Evolutionary conservation across 306 rosid species (phyloP).

Genomic region (Castanopsis chinensis): DNA sequence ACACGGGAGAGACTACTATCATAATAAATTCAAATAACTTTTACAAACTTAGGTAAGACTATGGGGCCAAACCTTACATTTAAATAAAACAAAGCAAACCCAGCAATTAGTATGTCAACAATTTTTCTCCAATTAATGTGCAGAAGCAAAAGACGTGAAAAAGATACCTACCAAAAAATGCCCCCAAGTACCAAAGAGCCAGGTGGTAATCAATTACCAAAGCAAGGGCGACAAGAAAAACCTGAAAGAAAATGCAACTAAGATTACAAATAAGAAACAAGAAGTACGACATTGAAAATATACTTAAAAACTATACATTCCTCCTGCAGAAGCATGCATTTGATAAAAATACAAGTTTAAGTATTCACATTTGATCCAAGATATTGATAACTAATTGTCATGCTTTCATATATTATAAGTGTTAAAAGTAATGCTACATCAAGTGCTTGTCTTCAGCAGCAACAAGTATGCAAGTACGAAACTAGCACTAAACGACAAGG

Average conservation of each 20-base stretch:
- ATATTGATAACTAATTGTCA: not conserved
- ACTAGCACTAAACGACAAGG: too few species aligned
- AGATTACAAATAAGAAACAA: conserved; percentile 11
- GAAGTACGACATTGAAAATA: conserved; percentile 4
- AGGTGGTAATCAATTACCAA: conserved; percentile 70
- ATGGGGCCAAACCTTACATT: not conserved
- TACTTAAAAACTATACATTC: not conserved
- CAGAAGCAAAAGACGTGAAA: conserved; percentile 1
- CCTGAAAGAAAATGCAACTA: conserved; percentile 42
- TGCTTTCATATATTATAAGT: not conserved
- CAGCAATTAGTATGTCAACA: not conserved
- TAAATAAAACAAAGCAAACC: not conserved
- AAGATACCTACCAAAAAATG: conserved; percentile 62
- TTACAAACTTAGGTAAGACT: not conserved
- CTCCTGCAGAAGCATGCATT: conserved; percentile 7
- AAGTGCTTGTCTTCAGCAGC: too few species aligned
- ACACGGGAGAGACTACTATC: not conserved
- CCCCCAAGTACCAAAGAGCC: conserved; percentile 69
- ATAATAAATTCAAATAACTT: not conserved
- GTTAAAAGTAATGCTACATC: too few species aligned
- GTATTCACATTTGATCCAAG: not conserved
- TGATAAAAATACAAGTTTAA: conserved; percentile 1
- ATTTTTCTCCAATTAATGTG: not conserved
- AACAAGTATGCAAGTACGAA: too few species aligned
- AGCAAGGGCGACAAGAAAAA: conserved; percentile 68